Evolutionary conservation across 1,284 basidiomycete species (phyloP).

Genomic region (Irpex sp.): DNA sequence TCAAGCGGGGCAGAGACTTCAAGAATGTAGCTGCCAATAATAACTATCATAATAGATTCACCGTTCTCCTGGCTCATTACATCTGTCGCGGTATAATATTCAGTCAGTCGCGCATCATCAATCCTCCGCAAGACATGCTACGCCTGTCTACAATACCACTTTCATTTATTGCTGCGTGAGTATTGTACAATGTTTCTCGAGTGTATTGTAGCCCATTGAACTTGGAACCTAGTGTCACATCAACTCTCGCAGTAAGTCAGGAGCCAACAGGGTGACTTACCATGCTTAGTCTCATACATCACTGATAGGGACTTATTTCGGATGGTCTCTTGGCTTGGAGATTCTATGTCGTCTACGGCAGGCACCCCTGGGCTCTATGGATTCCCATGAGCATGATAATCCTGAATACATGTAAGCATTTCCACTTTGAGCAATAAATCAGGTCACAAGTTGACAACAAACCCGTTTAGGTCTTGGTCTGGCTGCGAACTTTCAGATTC

Average conservation of each 20-base stretch:
- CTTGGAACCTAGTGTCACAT: not conserved
- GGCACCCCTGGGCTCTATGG: not conserved
- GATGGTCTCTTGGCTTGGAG: not conserved
- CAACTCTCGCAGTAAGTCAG: not conserved
- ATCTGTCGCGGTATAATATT: no score
- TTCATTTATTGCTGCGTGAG: not conserved
- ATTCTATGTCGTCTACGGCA: not conserved
- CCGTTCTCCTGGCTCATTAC: no score
- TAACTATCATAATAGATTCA: no score
- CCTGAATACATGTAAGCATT: not conserved
- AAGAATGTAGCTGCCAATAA: no score
- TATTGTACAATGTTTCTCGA: not conserved
- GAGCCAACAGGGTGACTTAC: not conserved
- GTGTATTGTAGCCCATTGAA: not conserved
- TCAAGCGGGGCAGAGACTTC: no score
- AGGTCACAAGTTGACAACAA: no score
- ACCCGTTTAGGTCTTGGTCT: not conserved
- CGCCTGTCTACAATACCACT: not conserved
- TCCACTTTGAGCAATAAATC: not conserved
- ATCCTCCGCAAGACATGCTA: no score
- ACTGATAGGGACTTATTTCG: not conserved
- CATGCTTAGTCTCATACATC: no score
- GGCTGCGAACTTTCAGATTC: not conserved
- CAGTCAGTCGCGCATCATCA: no score
- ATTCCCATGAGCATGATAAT: not conserved